Evolutionary conservation across 225 moss, liverwort and hornwort species (phyloP).

Genomic region (Marchantia paleacea): DNA sequence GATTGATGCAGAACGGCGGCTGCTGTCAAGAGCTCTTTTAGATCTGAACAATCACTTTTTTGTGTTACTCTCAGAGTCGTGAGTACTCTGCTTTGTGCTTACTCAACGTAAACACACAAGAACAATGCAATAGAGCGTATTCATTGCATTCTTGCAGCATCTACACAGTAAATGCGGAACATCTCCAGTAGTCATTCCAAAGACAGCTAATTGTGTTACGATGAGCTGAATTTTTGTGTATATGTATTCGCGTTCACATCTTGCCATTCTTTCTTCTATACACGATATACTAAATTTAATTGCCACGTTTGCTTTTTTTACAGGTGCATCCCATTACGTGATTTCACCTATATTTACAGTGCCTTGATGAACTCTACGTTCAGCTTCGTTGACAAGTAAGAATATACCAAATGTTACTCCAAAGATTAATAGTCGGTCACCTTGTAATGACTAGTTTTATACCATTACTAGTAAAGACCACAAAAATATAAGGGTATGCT

Average conservation of each 20-base stretch:
- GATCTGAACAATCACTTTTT: conserved; percentile 68
- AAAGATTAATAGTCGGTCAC: neutral
- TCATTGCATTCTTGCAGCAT: neutral
- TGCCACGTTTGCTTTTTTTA: conserved; percentile 15
- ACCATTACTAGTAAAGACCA: neutral
- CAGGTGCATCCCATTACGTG: conserved; percentile 84
- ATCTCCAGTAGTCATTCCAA: neutral
- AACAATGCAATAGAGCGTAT: neutral
- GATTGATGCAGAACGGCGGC: conserved; percentile 86
- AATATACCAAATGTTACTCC: neutral
- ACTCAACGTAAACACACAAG: neutral
- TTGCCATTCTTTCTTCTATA: neutral
- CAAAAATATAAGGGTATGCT: neutral
- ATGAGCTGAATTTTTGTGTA: neutral
- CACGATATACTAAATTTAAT: neutral
- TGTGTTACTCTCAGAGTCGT: conserved; percentile 77
- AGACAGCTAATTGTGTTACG: neutral
- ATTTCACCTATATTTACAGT: conserved; percentile 70
- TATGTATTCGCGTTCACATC: neutral
- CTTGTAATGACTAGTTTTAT: neutral
- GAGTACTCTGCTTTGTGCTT: conserved; percentile 14
- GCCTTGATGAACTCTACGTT: conserved; percentile 61
- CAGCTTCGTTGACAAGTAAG: conserved; percentile 94
- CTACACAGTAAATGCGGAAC: neutral
- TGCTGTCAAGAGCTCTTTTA: conserved; percentile 67